Evolutionary conservation across 805 yeast genomes (phyloP), one percentile per base, ranked within the genome.

Genomic region (Ogataea polymorpha): DNA sequence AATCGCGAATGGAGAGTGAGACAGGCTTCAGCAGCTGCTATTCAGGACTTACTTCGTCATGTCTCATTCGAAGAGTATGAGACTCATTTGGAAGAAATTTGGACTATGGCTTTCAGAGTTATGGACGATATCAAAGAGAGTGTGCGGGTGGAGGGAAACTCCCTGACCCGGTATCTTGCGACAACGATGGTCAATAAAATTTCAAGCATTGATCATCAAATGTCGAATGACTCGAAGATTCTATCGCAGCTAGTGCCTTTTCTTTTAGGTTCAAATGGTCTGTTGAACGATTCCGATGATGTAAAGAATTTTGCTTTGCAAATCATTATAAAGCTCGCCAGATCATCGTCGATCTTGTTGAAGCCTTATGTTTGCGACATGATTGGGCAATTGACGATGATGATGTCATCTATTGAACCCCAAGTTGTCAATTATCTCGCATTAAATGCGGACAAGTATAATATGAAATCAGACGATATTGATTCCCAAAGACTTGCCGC

Each of bases 51-150:
- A 14, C 61, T 93, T 11, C 84, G 80, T 46, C 71, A 79, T n/a
- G 70, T 74, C 18, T 71, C 80, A 0, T 52, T 77, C 17, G 78
- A 75, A 9, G 65, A 59, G 11, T 83, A 82, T 51, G 76, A 76
- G 26, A 49, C 56, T 9, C 55, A 65, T 8, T 54, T 84, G 44
- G 83, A 85, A 44, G 79, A 78, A 5, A 77, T 91, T 23, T 91
- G 97, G 97, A 70, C 74, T 5, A 81, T 86, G 85, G 81, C 90
- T 35, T 90, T 91, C 66, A 74, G 99, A 55, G 77, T 79, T 0
- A 77, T 91, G 75, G 99, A 91, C 65, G 98, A 91, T 66, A 87
- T 91, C 44, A 93, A 93, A 61, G 96, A 87, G 26, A 85, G 95
- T 63, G 96, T 93, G 3, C 71, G 97, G 37, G 77, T 75, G 42